A percentile compares a stretch with the other conserved stretches of the same genome.
Conservation (phyloP, 129 eudicot genomes). For the Artemisia tridentata region DNA sequence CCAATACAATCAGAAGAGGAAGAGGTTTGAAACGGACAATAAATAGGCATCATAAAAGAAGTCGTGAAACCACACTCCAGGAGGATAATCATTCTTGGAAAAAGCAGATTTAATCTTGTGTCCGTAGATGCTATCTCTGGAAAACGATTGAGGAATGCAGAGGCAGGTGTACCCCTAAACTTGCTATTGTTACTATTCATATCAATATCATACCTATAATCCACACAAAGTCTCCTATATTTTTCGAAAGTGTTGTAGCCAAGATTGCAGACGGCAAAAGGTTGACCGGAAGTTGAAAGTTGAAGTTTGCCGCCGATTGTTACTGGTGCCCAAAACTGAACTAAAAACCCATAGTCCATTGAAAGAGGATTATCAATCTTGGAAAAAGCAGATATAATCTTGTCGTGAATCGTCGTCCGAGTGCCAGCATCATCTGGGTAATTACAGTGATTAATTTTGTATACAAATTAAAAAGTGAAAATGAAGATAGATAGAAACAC, state of each 20-base stretch:
- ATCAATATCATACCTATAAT: neutral
- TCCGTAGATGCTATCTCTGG: neutral
- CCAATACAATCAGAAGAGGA: conserved; percentile 8
- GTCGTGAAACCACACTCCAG: neutral
- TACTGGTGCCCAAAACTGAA: conserved; percentile 28
- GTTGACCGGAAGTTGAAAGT: conserved; percentile 23
- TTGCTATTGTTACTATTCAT: neutral
- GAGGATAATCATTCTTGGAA: neutral
- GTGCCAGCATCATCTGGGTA: too few species aligned
- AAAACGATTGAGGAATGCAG: conserved; percentile 1
- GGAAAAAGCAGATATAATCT: too few species aligned
- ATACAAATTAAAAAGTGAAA: neutral
- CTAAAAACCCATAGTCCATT: too few species aligned
- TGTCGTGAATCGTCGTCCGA: too few species aligned
- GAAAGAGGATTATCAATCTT: too few species aligned
- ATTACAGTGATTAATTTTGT: too few species aligned
- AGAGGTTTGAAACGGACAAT: conserved; percentile 4
- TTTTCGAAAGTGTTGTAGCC: neutral
- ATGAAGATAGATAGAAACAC: neutral
- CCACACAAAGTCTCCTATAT: neutral
- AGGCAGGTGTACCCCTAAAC: conserved; percentile 7
- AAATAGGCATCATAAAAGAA: conserved; percentile 8
- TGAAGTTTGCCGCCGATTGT: conserved; percentile 5
- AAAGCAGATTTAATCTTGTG: neutral
- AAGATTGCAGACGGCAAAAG: neutral